phyloP scores from a whole-genome alignment of 305 asterid genomes.

The Andrographis paniculata region DNA sequence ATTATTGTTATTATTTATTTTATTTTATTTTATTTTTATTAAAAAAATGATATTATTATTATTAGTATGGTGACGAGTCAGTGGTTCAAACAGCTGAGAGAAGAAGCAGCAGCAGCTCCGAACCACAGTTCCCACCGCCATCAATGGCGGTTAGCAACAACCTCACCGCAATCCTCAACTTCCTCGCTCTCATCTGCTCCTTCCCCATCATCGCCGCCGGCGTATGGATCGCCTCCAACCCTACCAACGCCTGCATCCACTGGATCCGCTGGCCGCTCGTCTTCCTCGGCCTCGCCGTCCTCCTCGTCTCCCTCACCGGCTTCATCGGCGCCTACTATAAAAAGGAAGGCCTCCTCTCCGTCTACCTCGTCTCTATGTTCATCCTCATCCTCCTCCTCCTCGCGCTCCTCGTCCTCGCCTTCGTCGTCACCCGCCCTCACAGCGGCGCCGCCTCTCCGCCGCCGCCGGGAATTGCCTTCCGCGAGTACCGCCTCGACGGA shows the following conservation, averaged over 20 bases:
- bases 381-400: conserved; percentile 49
- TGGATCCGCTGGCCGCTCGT: conserved; percentile 73
- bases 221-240: conserved; percentile 58
- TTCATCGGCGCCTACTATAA: conserved; percentile 62
- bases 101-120: too few relatives aligned
- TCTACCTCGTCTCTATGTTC: conserved; percentile 60
- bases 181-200: conserved; percentile 61
- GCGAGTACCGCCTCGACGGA: conserved; percentile 48
- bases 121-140: too few relatives aligned
- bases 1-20: too few relatives aligned
- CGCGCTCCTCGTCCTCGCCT: conserved; percentile 46
- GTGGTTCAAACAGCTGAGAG: too few relatives aligned
- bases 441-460: conserved; percentile 49
- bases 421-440: conserved; percentile 51
- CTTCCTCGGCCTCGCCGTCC: conserved; percentile 45
- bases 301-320: conserved; percentile 45
- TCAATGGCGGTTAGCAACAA: conserved; percentile 72
- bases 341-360: conserved; percentile 44
- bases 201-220: conserved; percentile 64
- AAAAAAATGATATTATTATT: too few relatives aligned
- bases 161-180: conserved; percentile 55
- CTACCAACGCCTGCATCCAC: conserved; percentile 67
- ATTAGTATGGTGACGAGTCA: too few relatives aligned
- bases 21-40: too few relatives aligned
- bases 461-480: conserved; percentile 35